Evolutionary conservation across 192 early-diverging fungal species (phyloP).

Genomic region (Linnemannia elongata): DNA sequence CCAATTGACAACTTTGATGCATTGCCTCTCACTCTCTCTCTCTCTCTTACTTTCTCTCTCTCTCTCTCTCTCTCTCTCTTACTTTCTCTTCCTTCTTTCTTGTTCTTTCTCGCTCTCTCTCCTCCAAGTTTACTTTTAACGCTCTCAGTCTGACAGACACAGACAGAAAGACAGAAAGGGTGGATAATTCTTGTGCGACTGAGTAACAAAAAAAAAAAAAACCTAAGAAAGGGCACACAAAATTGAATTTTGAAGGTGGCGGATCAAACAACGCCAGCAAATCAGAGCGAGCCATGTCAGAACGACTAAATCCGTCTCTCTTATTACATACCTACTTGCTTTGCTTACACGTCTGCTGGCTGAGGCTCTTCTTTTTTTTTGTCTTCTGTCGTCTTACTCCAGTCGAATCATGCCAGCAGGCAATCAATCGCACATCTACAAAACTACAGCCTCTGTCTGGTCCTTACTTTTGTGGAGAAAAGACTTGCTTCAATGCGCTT

Average conservation of each 20-base stretch:
- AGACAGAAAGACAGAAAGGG: no score
- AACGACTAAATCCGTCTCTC: not conserved
- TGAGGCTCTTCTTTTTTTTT: not conserved
- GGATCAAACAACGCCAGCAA: conserved; percentile 9
- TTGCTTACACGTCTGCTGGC: not conserved
- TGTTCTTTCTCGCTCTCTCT: no score
- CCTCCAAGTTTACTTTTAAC: no score
- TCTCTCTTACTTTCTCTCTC: not conserved
- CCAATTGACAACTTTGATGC: not conserved
- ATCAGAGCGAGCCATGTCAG: conserved; percentile 40
- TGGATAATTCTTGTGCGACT: not conserved
- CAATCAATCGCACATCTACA: not conserved
- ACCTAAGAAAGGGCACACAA: not conserved
- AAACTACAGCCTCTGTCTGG: no score
- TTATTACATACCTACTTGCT: not conserved
- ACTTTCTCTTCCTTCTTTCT: not conserved
- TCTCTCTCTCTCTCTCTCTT: not conserved
- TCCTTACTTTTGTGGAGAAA: no score
- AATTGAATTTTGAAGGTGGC: not conserved
- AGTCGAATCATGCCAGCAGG: not conserved
- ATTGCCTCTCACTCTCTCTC: not conserved
- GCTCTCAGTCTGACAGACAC: no score
- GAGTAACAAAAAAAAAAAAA: not conserved
- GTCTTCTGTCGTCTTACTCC: not conserved
- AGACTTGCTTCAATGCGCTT: no score